Conservation (phyloP, 495 filamentous ascomycete species). For the Neurospora sublineolata region DNA sequence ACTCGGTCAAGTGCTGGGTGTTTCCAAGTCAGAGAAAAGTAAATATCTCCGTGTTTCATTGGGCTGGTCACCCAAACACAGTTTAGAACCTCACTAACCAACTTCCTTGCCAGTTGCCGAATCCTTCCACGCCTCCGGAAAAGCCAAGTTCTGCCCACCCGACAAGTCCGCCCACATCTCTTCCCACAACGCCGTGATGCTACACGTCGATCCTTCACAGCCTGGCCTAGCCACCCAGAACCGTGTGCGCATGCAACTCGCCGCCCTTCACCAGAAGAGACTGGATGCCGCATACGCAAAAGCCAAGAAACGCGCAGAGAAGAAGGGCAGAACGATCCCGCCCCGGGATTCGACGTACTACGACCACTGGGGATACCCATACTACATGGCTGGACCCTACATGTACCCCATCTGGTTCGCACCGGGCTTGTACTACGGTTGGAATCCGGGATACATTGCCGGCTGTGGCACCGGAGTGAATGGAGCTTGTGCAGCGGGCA, state of each 20-base stretch:
- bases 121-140: slow-evolving; percentile 42
- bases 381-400: slow-evolving; percentile 28
- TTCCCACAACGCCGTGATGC: slow-evolving; percentile 47
- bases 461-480: slow-evolving; percentile 6
- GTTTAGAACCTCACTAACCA: slow-evolving; percentile 14
- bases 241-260: slow-evolving; percentile 42
- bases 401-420: slow-evolving; percentile 24
- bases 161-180: slow-evolving; percentile 60
- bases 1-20: slow-evolving; percentile 26
- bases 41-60: not conserved
- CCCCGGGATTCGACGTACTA: slow-evolving; percentile 37
- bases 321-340: slow-evolving; percentile 43
- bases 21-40: slow-evolving; percentile 37
- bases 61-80: not conserved
- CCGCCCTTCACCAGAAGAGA: slow-evolving; percentile 31
- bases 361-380: slow-evolving; percentile 43
- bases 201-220: slow-evolving; percentile 30
- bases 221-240: slow-evolving; percentile 29
- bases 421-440: slow-evolving; percentile 15
- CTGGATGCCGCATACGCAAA: slow-evolving; percentile 54
- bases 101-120: slow-evolving; percentile 32
- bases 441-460: slow-evolving; percentile 29
- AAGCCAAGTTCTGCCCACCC: slow-evolving; percentile 41
- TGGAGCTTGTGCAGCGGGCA: slow-evolving; percentile 12
- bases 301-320: slow-evolving; percentile 47